Conservation (phyloP, 305 asterid species). For the Vinca major region DNA sequence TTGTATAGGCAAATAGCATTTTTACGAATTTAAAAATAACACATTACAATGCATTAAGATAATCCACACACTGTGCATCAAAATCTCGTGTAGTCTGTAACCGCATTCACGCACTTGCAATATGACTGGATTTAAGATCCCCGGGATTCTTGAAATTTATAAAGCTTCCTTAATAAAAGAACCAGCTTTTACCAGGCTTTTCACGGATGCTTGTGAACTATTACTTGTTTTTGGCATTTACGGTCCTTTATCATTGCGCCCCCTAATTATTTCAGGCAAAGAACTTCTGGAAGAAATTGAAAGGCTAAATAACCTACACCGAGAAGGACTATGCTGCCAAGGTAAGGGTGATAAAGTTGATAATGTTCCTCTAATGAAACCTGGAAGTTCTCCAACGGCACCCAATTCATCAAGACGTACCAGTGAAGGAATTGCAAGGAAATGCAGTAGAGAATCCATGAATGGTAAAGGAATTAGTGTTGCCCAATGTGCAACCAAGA, state of each 20-base stretch:
- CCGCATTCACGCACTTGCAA: not conserved
- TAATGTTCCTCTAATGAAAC: constrained; percentile 6
- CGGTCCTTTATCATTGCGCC: not conserved
- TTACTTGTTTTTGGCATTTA: constrained; percentile 6
- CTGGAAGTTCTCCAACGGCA: constrained; percentile 17
- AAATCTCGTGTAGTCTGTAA: not conserved
- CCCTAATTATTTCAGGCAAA: constrained; percentile 35
- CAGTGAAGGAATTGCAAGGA: constrained; percentile 13
- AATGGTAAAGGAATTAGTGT: constrained; percentile 8
- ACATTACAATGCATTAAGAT: not conserved
- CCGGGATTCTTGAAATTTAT: not conserved
- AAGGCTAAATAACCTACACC: constrained; percentile 41
- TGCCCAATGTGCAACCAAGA: not conserved
- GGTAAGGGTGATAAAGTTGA: constrained; percentile 21
- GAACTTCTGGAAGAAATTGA: constrained; percentile 50
- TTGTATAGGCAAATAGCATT: not conserved
- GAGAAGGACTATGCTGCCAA: constrained; percentile 16
- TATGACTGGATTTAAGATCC: not conserved
- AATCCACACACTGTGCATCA: not conserved
- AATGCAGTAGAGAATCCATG: constrained; percentile 19
- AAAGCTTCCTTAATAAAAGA: not conserved
- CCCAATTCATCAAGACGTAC: constrained; percentile 12
- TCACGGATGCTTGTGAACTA: not conserved
- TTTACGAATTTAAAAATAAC: not conserved
- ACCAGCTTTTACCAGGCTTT: not conserved